Evolutionary conservation across 2,329 filamentous ascomycete species (phyloP).

Genomic region (Torrubiella hemipterigena): DNA sequence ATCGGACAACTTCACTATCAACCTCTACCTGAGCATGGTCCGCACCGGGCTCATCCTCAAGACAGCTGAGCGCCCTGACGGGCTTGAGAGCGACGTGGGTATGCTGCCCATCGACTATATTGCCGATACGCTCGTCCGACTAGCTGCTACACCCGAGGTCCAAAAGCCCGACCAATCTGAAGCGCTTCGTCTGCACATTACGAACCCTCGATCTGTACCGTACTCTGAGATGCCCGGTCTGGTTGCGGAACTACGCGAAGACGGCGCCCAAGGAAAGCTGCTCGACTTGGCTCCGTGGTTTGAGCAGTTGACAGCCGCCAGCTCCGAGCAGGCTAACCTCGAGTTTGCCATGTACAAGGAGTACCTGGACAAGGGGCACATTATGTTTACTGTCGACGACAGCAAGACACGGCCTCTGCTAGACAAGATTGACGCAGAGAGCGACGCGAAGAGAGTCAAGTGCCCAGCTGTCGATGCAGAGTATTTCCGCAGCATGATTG

Average conservation of each 20-base stretch:
- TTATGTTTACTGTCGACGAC: constrained; percentile 2
- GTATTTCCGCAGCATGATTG: too few species aligned
- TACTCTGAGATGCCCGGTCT: constrained; percentile 1
- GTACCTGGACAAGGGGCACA: constrained; percentile 1
- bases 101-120: constrained; percentile 5
- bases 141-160: background rate
- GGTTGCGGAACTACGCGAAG: background rate
- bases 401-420: constrained; percentile 1
- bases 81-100: constrained; percentile 2
- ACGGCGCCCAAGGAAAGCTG: background rate
- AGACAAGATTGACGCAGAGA: background rate
- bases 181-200: constrained; percentile 3
- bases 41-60: background rate
- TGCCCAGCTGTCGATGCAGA: too few species aligned
- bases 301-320: background rate
- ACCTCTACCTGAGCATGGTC: constrained; percentile 2
- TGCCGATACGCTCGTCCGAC: constrained; percentile 2
- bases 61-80: background rate
- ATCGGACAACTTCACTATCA: constrained; percentile 3
- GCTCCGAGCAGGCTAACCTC: constrained; percentile 1
- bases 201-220: background rate
- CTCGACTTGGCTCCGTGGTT: constrained; percentile 2
- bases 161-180: background rate
- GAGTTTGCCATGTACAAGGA: constrained; percentile 4
- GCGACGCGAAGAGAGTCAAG: too few species aligned